These are phyloP conservation scores for Crithidia mellificae DNA, from an alignment of 208 protist genomes.

Conservation along the genomic window DNA sequence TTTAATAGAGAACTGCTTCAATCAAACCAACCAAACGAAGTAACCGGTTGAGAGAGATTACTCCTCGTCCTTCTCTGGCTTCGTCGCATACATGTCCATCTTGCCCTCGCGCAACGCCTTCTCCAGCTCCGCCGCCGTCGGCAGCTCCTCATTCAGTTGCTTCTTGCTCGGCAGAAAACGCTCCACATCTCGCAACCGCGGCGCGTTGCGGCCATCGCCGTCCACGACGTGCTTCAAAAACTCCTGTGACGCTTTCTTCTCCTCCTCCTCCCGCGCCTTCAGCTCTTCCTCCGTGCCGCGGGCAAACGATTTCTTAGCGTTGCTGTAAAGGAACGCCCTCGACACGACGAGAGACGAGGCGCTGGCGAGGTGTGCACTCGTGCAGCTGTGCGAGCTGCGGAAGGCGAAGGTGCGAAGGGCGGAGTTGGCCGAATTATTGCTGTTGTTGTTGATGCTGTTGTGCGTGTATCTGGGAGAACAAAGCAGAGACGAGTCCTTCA, in stretches of 20 bases:
- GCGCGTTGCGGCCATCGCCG: conserved; percentile 32
- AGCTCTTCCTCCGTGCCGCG: conserved; percentile 35
- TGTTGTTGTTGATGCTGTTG: too few relatives aligned
- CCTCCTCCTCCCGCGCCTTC: conserved; percentile 17
- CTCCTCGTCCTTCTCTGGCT: conserved; percentile 36
- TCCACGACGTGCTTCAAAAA: conserved; percentile 28
- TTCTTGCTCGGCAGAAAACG: conserved; percentile 42
- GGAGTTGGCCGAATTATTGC: too few relatives aligned
- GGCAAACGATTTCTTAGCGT: conserved; percentile 36
- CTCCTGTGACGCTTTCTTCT: conserved; percentile 28
- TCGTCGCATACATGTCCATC: conserved; percentile 34
- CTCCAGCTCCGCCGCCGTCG: conserved; percentile 49
- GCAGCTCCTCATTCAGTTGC: conserved; percentile 74
- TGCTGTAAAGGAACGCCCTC: conserved; percentile 31
- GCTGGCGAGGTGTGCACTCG: too few relatives aligned
- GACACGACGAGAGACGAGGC: background rate
- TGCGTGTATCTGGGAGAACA: too few relatives aligned
- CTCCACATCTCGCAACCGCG: conserved; percentile 32
- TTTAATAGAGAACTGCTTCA: too few relatives aligned
- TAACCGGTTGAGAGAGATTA: too few relatives aligned
- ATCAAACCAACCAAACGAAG: too few relatives aligned
- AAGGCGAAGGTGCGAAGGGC: too few relatives aligned
- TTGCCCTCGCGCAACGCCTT: conserved; percentile 41
- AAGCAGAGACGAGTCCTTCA: too few relatives aligned
- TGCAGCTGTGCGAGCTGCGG: too few relatives aligned